Base-by-base conservation (phyloP, 805 yeast species). In the Cyberlindnera subsufficiens region DNA sequence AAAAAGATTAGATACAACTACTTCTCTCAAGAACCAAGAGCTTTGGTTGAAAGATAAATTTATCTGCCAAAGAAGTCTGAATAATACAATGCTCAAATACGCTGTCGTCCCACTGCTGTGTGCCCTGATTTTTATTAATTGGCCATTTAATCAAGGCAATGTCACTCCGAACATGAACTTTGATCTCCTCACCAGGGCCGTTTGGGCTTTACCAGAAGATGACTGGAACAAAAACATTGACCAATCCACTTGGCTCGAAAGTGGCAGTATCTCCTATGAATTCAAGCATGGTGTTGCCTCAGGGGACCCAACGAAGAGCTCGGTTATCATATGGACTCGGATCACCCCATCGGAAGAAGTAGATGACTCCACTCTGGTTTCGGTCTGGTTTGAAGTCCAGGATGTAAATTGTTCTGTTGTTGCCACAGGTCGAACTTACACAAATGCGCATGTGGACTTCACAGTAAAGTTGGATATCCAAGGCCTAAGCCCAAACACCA, bases 321-420 rank as follows among this genome's bases (percentile, higher is more conserved):
- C 57, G 2, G 38, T 55, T n/a, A 52, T 56, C 22, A 31, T 55
- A 14, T 56, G 60, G 60, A 56, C 60, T 3, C 41, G 59, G 34
- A 27, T 53, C 35, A 47, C 56, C 4, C 51, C 56, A n/a, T 15
- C 31, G 4, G 29, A 29, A 6, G 10, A 22, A 3, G 27, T 5
- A 6, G 8, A 22, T 22, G 7, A 22, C 7, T 22, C 27, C 10
- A 22, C 27, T 22, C 27, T 22, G 27, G 9, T 22, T 22, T 10
- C 10, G 10, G 27, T 8, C 27, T 8, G 10, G 10, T 22, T 22
- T 8, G 27, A 22, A 22, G 27, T 8, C 7, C 10, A 8, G 8
- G 27, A 22, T 22, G 10, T 22, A 8, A 16, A 22, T 17, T 4
- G 15, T 8, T 4, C 8, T 7, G 18, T 17, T 6, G 32, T 34